Evolutionary conservation across 345 rosid genomes (phyloP).

Genomic region (Rhodamnia rubescens): DNA sequence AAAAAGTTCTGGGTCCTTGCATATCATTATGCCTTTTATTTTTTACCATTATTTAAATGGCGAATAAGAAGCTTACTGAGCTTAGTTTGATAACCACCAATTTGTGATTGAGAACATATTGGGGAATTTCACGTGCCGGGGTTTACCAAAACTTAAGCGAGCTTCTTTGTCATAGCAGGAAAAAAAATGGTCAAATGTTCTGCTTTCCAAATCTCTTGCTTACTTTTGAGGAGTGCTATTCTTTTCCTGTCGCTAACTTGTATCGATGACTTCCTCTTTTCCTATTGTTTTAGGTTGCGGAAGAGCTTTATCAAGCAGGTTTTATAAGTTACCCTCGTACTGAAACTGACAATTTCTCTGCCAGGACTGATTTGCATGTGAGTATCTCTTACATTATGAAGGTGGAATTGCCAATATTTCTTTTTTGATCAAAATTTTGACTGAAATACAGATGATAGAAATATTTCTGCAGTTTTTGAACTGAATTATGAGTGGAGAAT

Average conservation of each 20-base stretch:
- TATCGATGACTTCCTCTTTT: background rate
- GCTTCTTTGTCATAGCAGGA: background rate
- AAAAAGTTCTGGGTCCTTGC: background rate
- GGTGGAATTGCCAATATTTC: background rate
- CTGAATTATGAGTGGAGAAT: background rate
- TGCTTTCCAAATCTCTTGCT: background rate
- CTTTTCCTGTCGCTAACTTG: background rate
- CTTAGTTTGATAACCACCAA: background rate
- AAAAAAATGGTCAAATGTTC: background rate
- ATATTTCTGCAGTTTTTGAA: background rate
- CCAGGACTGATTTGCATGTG: conserved; percentile 84
- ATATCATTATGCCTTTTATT: background rate
- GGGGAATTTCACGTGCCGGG: background rate
- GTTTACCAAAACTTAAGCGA: background rate
- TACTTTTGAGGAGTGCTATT: background rate
- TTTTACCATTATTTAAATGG: background rate
- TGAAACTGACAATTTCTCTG: conserved; percentile 83
- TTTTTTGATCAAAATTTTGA: background rate
- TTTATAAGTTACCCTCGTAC: conserved; percentile 99
- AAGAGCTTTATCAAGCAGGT: conserved; percentile 94
- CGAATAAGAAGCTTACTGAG: background rate
- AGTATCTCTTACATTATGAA: conserved; percentile 19
- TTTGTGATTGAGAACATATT: background rate
- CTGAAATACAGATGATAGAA: background rate
- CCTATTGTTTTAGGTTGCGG: conserved; percentile 67